Evolutionary conservation across 768 basidiomycete species (phyloP), one percentile per base, ranked within the genome.

Genomic region (Boletellus ananiceps): DNA sequence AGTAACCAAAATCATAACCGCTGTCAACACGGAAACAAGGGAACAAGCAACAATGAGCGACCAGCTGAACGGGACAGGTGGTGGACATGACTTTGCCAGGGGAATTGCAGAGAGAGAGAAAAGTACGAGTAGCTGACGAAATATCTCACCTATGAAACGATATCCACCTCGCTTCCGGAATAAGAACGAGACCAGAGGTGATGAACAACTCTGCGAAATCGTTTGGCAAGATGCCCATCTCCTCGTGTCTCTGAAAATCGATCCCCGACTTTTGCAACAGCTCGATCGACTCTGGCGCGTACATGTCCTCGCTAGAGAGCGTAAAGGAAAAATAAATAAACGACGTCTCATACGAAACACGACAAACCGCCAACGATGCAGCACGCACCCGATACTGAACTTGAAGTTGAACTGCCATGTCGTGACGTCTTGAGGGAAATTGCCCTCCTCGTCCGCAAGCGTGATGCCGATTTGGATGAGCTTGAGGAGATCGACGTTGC

Each of bases 321-420:
- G 19, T 19, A 19, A 43, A n/a, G 9, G 23, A 4, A 4, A 5
- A 25, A 25, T n/a, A 25, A 25, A 5, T 2, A 25, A 25, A 5
- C 5, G 23, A 25, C 23, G 6, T 25, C 23, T 25, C 23, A 25
- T 7, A n/a, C 12, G 64, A 19, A 31, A 40, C 19, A 29, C 11
- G 13, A 27, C 34, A 7, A 37, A 19, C 33, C 11, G 2, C 8
- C 8, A 8, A 5, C 29, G 47, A 11, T n/a, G 9, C 14, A 12
- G 19, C 16, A 31, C 86, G 57, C 63, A 93, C 95, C 80, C 80
- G 54, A 93, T 71, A 68, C 81, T 89, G 69, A 98, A 99, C 63
- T 80, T 81, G 74, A 99, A 98, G 69, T 99, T 99, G 74, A 99
- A 99, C 69, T 99, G 96, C 96, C 96, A 99, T 46, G 94, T 96